A percentile compares a stretch with the other conserved stretches of the same genome.
These are phyloP conservation scores for Lactarius tabidus DNA, from an alignment of 768 basidiomycete species.

Conservation along the genomic window DNA sequence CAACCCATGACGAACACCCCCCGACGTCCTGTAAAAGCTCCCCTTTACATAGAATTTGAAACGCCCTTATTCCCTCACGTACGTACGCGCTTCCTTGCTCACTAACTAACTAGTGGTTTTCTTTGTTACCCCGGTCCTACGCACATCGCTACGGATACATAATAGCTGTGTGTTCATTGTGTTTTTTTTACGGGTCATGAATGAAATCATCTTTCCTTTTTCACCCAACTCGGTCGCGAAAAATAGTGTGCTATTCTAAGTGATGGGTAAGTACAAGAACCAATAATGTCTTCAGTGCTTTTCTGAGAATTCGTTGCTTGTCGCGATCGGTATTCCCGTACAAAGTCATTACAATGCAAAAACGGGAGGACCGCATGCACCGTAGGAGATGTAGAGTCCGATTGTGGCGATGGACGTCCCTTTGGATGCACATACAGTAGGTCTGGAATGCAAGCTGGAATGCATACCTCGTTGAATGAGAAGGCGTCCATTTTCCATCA, in stretches of 20 bases:
- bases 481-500: too few species aligned
- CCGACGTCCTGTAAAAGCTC: neutral
- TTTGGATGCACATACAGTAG: too few species aligned
- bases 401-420: conserved; percentile 64
- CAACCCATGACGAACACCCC: neutral
- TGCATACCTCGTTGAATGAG: too few species aligned
- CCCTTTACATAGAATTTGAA: neutral
- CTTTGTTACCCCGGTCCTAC: neutral
- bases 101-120: neutral
- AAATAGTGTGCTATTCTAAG: too few species aligned
- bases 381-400: conserved; percentile 74
- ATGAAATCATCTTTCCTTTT: neutral
- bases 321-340: conserved; percentile 62
- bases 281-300: neutral
- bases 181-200: neutral
- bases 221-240: too few species aligned
- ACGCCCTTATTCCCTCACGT: neutral
- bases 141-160: neutral
- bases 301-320: neutral
- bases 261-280: too few species aligned
- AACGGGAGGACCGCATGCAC: conserved; percentile 32
- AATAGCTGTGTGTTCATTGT: neutral
- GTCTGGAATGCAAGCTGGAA: too few species aligned
- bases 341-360: too few species aligned
- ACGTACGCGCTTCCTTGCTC: too few species aligned